Conservation (phyloP, 1,284 basidiomycete species). For the Ustilago hordei region DNA sequence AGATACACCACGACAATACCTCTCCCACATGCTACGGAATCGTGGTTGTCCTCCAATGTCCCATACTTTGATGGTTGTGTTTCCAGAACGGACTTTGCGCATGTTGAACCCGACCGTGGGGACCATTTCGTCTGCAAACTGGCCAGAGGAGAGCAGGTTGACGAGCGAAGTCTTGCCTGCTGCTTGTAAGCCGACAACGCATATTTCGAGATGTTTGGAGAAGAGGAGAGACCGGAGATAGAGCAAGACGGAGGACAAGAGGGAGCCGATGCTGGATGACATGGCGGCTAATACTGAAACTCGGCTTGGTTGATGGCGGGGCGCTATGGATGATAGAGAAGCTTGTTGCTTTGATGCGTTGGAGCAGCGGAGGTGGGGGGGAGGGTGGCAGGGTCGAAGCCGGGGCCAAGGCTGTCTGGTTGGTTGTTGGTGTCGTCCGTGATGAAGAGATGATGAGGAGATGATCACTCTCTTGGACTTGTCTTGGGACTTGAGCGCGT, state of each 20-base stretch:
- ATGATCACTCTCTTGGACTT: neutral
- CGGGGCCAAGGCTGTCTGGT: neutral
- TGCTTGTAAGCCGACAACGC: constrained; percentile 91
- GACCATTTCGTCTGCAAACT: constrained; percentile 86
- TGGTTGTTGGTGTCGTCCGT: neutral
- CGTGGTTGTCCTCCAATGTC: constrained; percentile 94
- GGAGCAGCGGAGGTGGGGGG: neutral
- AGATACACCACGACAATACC: constrained; percentile 93
- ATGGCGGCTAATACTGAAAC: constrained; percentile 12
- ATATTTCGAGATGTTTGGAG: constrained; percentile 89
- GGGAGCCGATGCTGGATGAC: constrained; percentile 44
- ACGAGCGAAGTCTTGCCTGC: constrained; percentile 93
- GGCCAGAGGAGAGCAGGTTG: constrained; percentile 87
- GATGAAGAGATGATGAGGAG: neutral
- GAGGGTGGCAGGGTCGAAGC: neutral
- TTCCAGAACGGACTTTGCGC: constrained; percentile 81
- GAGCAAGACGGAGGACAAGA: constrained; percentile 55
- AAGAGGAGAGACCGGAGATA: constrained; percentile 77
- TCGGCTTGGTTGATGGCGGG: neutral
- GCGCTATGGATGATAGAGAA: too few relatives aligned
- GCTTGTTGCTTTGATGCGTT: neutral
- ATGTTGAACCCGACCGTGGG: constrained; percentile 94
- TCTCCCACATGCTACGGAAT: constrained; percentile 87
- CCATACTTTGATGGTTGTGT: constrained; percentile 92
- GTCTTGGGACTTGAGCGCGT: constrained; percentile 4